Conservation (phyloP, 106 monocot genomes). For the Narthecium ossifragum region DNA sequence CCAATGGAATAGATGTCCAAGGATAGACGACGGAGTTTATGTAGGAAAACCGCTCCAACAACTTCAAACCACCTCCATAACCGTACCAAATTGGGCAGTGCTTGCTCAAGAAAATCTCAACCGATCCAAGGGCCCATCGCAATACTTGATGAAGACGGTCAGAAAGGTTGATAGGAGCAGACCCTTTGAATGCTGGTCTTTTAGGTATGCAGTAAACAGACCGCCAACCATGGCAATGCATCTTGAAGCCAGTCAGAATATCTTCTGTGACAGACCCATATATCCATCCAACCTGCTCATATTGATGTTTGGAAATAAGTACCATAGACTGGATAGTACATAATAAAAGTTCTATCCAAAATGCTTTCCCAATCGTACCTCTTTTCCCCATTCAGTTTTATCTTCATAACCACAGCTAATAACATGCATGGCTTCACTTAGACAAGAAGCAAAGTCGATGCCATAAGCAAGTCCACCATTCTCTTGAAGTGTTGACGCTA, state of each 20-base stretch:
- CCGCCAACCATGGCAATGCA: conserved; percentile 89
- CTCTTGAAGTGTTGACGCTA: conserved; percentile 46
- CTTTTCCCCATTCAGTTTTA: conserved; percentile 89
- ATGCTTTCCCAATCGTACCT: conserved; percentile 23
- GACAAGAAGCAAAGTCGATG: conserved; percentile 12
- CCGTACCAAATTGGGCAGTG: conserved; percentile 94
- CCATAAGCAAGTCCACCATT: conserved; percentile 30
- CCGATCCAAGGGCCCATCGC: conserved; percentile 85
- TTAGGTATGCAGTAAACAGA: conserved; percentile 84
- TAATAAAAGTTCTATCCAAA: background rate
- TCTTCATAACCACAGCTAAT: conserved; percentile 81
- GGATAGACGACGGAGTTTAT: conserved; percentile 87
- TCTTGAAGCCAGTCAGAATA: conserved; percentile 82
- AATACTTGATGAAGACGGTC: conserved; percentile 83
- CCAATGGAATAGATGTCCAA: conserved; percentile 62
- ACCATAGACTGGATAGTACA: background rate
- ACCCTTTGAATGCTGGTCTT: conserved; percentile 82
- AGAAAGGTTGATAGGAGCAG: conserved; percentile 75
- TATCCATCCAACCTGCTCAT: conserved; percentile 76
- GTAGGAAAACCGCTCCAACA: conserved; percentile 65
- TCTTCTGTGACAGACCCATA: conserved; percentile 84
- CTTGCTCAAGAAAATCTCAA: conserved; percentile 74
- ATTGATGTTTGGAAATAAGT: background rate
- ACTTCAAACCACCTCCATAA: conserved; percentile 64
- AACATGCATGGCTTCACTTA: conserved; percentile 73